Conservation (phyloP, 1,139 yeast genomes). For the Scheffersomyces quercinus region DNA sequence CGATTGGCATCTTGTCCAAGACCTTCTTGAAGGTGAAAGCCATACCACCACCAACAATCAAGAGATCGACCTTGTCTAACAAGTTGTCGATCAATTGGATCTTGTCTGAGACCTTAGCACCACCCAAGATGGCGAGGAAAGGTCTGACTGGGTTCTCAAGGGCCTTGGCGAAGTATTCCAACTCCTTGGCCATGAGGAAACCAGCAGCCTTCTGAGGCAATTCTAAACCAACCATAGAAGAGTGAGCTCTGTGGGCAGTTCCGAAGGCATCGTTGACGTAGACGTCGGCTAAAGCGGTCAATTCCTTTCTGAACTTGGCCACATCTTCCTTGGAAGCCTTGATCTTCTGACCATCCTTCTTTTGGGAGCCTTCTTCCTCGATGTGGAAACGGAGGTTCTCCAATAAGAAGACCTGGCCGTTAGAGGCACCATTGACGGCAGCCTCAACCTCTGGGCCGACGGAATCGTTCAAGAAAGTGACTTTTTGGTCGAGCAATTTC, state of each 20-base stretch:
- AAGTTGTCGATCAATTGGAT: constrained; percentile 96
- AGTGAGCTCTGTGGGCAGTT: constrained; percentile 99
- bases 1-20: constrained; percentile 78
- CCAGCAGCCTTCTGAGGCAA: constrained; percentile 95
- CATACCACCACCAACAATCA: constrained; percentile 99
- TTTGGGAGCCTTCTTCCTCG: constrained; percentile 89
- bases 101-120: constrained; percentile 98
- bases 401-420: constrained; percentile 76
- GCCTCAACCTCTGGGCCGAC: constrained; percentile 86
- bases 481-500: constrained; percentile 65
- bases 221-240: constrained; percentile 95
- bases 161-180: constrained; percentile 94
- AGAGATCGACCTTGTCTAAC: constrained; percentile 87
- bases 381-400: constrained; percentile 97
- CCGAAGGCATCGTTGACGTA: constrained; percentile 98
- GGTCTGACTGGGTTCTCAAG: constrained; percentile 96
- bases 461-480: constrained; percentile 79
- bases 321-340: constrained; percentile 87
- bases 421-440: constrained; percentile 66
- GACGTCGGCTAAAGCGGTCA: constrained; percentile 90
- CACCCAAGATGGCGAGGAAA: constrained; percentile 95
- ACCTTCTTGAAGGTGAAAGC: constrained; percentile 97
- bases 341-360: constrained; percentile 83
- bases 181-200: constrained; percentile 95
- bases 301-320: constrained; percentile 78